Conservation (phyloP, 78 protist genomes). For the Dictyostelium discoideum region DNA sequence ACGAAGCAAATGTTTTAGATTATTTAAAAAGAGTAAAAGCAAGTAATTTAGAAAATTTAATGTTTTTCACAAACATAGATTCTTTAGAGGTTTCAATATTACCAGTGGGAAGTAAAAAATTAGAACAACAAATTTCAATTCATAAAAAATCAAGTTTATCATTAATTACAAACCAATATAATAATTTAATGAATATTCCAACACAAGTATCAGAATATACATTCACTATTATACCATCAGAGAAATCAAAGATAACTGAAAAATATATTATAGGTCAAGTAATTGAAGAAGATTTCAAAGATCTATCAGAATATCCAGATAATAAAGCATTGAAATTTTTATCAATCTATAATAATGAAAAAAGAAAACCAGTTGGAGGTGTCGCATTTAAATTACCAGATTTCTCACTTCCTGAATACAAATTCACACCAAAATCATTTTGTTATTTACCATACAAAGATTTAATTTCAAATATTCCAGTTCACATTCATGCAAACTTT, state of each 20-base stretch:
- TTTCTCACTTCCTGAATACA: not conserved
- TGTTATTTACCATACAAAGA: not conserved
- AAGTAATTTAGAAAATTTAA: not conserved
- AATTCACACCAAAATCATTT: not conserved
- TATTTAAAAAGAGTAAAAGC: not conserved
- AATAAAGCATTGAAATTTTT: not conserved
- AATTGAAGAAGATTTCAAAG: not conserved
- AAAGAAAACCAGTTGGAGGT: constrained; percentile 27
- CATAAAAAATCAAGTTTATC: not conserved
- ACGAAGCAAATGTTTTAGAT: not conserved
- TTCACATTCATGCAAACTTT: constrained; percentile 28
- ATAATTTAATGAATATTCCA: not conserved
- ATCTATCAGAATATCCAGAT: not conserved
- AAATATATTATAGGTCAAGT: not conserved
- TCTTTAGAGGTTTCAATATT: not conserved
- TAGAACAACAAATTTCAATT: not conserved
- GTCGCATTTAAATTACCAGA: constrained; percentile 1
- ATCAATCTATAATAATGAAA: not conserved
- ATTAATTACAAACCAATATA: not conserved
- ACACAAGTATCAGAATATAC: not conserved
- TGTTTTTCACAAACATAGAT: not conserved
- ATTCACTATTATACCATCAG: not conserved
- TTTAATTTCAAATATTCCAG: not conserved
- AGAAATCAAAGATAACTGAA: not conserved
- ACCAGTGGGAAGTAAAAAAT: not conserved